phyloP scores from a whole-genome alignment of 2,329 filamentous ascomycete genomes.

The Colletotrichum sidae region DNA sequence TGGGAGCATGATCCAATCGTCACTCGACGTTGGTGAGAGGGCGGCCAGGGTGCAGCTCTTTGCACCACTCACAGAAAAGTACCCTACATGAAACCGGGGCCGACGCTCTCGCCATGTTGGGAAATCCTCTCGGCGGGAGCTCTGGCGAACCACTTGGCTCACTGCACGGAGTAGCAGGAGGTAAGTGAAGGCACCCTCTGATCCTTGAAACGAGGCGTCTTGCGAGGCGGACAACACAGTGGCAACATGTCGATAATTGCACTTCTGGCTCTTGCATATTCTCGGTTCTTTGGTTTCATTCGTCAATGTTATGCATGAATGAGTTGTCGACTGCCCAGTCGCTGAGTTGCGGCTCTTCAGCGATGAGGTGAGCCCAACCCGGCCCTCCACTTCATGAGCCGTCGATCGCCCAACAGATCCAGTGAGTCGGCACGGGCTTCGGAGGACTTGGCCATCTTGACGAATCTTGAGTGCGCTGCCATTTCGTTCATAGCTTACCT shows the following conservation, averaged over 20 bases:
- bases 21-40: not conserved
- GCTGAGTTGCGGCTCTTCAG: too few relatives aligned
- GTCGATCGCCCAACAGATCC: not conserved
- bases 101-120: not conserved
- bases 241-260: not conserved
- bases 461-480: not conserved
- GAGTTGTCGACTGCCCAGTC: not conserved
- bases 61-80: slow-evolving; percentile 15
- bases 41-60: not conserved
- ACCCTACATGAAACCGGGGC: slow-evolving; percentile 12
- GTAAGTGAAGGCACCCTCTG: not conserved
- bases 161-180: not conserved
- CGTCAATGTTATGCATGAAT: not conserved
- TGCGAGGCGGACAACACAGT: not conserved
- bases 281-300: not conserved
- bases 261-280: not conserved
- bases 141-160: slow-evolving; percentile 12
- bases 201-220: not conserved
- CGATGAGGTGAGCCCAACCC: not conserved
- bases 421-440: too few relatives aligned
- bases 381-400: not conserved
- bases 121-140: not conserved
- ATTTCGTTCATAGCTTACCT: too few relatives aligned
- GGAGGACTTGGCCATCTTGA: not conserved
- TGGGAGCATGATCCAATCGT: slow-evolving; percentile 3